These are phyloP conservation scores for Chalciporus piperatus DNA, from an alignment of 768 basidiomycete species.

Conservation along the genomic window DNA sequence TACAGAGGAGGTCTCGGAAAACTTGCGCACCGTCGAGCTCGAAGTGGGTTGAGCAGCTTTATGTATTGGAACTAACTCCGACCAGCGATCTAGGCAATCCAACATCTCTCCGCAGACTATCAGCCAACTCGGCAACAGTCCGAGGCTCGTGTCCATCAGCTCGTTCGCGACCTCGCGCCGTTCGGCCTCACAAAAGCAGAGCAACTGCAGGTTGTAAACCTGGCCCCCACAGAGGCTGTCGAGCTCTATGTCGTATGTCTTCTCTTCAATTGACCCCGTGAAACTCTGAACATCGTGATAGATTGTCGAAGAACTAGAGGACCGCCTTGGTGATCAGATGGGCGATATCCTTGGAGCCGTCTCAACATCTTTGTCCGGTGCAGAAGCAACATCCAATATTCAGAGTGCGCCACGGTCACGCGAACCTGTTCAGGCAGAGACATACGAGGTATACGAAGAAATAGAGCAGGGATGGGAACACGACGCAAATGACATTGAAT, in stretches of 20 bases:
- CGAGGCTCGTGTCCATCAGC: slow-evolving; percentile 55
- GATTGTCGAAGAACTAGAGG: slow-evolving; percentile 92
- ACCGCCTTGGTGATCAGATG: slow-evolving; percentile 69
- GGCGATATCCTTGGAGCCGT: slow-evolving; percentile 64
- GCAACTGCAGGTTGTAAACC: slow-evolving; percentile 89
- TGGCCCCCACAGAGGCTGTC: slow-evolving; percentile 76
- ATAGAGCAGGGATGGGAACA: slow-evolving; percentile 31
- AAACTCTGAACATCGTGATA: slow-evolving; percentile 28
- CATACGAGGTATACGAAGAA: slow-evolving; percentile 16
- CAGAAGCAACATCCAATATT: background rate
- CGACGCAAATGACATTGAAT: slow-evolving; percentile 50
- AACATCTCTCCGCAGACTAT: slow-evolving; percentile 74
- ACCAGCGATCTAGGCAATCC: slow-evolving; percentile 60
- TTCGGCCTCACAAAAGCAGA: slow-evolving; percentile 86
- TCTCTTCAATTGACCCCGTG: background rate
- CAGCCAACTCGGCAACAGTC: slow-evolving; percentile 70
- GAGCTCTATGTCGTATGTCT: slow-evolving; percentile 84
- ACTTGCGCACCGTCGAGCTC: slow-evolving; percentile 81
- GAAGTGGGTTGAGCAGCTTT: slow-evolving; percentile 39
- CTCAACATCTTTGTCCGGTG: slow-evolving; percentile 36
- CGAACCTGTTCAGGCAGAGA: background rate
- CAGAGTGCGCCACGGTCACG: background rate
- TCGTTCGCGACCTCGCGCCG: slow-evolving; percentile 64
- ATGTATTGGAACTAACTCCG: background rate
- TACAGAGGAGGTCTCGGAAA: slow-evolving; percentile 66